Evolutionary conservation across 768 basidiomycete species (phyloP).

Genomic region (Terana coerulea): DNA sequence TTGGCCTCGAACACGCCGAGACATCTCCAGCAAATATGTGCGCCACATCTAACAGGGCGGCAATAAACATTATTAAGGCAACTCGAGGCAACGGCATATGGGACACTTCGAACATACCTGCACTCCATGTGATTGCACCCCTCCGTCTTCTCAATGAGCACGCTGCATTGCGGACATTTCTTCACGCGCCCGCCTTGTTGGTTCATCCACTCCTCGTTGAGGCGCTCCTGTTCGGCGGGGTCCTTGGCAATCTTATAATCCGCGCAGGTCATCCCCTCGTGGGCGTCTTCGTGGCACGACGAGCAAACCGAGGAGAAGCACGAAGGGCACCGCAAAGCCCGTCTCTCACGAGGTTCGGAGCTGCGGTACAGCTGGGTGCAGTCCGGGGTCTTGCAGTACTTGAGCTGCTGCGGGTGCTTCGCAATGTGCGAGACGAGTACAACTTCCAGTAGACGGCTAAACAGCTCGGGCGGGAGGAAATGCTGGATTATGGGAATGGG

Average conservation of each 20-base stretch:
- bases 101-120: constrained; percentile 5
- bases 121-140: constrained; percentile 58
- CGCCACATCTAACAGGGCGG: constrained; percentile 40
- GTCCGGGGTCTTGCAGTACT: constrained; percentile 25
- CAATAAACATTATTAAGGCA: background rate
- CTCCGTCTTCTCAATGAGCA: constrained; percentile 44
- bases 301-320: constrained; percentile 49
- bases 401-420: constrained; percentile 19
- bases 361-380: constrained; percentile 26
- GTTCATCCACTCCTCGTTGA: constrained; percentile 37
- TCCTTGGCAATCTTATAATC: background rate
- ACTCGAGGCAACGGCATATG: background rate
- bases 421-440: constrained; percentile 20
- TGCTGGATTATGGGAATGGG: constrained; percentile 12
- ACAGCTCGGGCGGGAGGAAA: constrained; percentile 10
- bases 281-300: constrained; percentile 44
- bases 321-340: constrained; percentile 39
- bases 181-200: constrained; percentile 30
- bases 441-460: constrained; percentile 17
- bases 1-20: constrained; percentile 34
- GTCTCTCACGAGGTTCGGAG: background rate
- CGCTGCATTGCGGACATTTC: constrained; percentile 42
- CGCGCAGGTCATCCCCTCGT: constrained; percentile 50
- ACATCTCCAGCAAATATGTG: constrained; percentile 56
- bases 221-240: constrained; percentile 30